Evolutionary conservation across 1,139 yeast species (phyloP).

Genomic region (Geotrichum citri-aurantii): DNA sequence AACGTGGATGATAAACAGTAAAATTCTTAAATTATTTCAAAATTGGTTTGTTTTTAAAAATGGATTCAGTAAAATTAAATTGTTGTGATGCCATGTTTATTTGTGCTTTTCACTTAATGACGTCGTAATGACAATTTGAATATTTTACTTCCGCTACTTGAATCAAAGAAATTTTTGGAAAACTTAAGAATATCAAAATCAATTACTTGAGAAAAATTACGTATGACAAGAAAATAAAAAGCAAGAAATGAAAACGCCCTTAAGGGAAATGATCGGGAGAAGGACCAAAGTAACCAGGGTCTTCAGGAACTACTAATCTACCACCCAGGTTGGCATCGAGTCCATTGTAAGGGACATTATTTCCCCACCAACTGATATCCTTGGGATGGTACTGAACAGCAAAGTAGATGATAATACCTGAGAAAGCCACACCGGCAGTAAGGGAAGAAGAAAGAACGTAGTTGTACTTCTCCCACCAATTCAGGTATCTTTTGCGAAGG

Average conservation of each 20-base stretch:
- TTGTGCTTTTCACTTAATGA: no score
- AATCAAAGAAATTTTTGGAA: background rate
- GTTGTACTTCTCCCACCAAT: slow-evolving; percentile 72
- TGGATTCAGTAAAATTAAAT: no score
- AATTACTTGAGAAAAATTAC: background rate
- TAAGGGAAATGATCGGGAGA: slow-evolving; percentile 3
- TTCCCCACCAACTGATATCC: slow-evolving; percentile 51
- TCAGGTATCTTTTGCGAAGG: slow-evolving; percentile 35
- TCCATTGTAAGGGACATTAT: slow-evolving; percentile 42
- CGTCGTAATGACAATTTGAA: no score
- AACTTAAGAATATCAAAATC: background rate
- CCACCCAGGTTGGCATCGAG: slow-evolving; percentile 36
- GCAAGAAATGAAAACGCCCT: background rate
- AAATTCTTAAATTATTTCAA: no score
- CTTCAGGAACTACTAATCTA: slow-evolving; percentile 3
- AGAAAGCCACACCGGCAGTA: slow-evolving; percentile 39
- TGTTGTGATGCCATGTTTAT: no score
- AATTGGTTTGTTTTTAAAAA: no score
- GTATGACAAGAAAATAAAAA: background rate
- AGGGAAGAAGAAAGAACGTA: slow-evolving; percentile 40
- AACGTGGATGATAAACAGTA: no score
- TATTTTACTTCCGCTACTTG: no score
- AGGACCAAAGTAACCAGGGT: slow-evolving; percentile 45
- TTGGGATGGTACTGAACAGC: slow-evolving; percentile 40
- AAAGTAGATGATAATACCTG: slow-evolving; percentile 48